Conservation (phyloP, 441 rosid genomes). For the Cnidoscolus chayamansa region DNA sequence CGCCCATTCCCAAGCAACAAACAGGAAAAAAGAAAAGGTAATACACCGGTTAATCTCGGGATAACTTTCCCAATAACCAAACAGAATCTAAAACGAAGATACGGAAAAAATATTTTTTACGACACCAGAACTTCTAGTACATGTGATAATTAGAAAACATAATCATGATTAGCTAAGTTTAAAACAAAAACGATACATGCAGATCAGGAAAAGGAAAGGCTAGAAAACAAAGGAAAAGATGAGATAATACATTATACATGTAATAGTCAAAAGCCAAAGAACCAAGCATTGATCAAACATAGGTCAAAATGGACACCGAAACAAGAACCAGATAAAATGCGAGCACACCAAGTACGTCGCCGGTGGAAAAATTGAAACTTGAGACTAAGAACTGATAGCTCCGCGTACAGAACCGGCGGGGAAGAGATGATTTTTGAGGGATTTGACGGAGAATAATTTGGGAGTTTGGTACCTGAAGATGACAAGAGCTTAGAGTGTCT, state of each 20-base stretch:
- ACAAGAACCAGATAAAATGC: background rate
- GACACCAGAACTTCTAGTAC: background rate
- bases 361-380: background rate
- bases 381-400: background rate
- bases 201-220: constrained; percentile 3
- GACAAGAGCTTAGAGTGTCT: background rate
- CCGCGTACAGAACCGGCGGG: background rate
- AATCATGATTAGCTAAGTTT: background rate
- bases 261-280: background rate
- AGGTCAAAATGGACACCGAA: background rate
- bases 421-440: background rate
- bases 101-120: too few relatives aligned
- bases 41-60: background rate
- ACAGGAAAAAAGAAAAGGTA: background rate
- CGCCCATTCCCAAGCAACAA: background rate
- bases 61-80: background rate
- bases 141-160: background rate
- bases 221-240: background rate
- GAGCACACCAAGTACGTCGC: background rate
- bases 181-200: background rate
- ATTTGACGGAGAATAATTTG: background rate
- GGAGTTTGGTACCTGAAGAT: background rate
- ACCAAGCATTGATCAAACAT: background rate
- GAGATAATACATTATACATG: background rate
- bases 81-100: background rate